Evolutionary conservation across 768 basidiomycete species (phyloP).

Genomic region (Tephrocybe sp.): DNA sequence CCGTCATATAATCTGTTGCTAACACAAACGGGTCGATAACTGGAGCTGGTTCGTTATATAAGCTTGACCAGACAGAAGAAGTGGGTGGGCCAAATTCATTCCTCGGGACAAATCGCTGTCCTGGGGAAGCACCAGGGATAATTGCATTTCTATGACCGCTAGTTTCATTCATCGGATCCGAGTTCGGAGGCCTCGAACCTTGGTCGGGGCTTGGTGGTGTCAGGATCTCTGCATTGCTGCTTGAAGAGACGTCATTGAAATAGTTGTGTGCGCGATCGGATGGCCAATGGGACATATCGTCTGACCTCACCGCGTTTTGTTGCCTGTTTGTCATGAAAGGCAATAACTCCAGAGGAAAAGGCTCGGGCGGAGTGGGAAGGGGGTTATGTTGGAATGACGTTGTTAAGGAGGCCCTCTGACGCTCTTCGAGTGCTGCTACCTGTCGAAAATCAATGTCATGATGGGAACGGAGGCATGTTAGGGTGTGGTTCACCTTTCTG

Average conservation of each 20-base stretch:
- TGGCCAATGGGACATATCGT: background rate
- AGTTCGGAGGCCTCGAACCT: background rate
- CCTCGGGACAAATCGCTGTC: conserved; percentile 28
- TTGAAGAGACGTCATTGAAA: background rate
- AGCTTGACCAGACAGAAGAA: background rate
- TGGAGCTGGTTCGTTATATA: background rate
- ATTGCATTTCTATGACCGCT: conserved; percentile 25
- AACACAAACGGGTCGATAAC: conserved; percentile 23
- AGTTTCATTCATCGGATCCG: conserved; percentile 4
- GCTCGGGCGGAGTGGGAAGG: conserved; percentile 57
- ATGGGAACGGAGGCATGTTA: background rate
- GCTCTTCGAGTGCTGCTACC: conserved; percentile 34
- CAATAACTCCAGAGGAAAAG: conserved; percentile 44
- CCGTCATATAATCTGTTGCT: conserved; percentile 21
- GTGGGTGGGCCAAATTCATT: conserved; percentile 5
- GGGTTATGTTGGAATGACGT: conserved; percentile 43
- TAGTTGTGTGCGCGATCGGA: conserved; percentile 1
- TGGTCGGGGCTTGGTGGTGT: background rate
- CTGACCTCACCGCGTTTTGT: conserved; percentile 2
- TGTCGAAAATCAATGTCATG: conserved; percentile 10
- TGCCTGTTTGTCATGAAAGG: conserved; percentile 36
- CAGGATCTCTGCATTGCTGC: background rate
- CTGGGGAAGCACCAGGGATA: conserved; percentile 30
- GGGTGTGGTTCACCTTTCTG: conserved; percentile 19
- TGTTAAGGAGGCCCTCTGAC: conserved; percentile 29